Evolutionary conservation across 2,329 filamentous ascomycete genomes (phyloP), one percentile per base, ranked within the genome.

Genomic region (Chrysoporthe deuterocubensis): DNA sequence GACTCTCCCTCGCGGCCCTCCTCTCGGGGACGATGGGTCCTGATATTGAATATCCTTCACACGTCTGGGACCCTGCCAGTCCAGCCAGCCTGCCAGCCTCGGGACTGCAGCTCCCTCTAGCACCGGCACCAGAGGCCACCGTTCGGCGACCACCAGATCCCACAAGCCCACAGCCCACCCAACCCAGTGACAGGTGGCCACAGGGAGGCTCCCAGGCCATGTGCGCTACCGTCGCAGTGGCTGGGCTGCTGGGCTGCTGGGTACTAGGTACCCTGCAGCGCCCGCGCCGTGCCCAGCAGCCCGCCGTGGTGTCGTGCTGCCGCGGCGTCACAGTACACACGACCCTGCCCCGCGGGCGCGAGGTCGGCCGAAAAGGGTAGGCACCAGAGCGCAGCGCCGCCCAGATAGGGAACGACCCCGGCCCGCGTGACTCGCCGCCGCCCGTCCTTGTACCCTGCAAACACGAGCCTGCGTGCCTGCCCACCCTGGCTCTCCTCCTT

Each of bases 281-380:
- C 37, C 26, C 26, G 26, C 26, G 26, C 26, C 26, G 26, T 26
- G 26, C 26, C 26, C 26, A 26, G 26, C 26, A 26, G 26, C 26
- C 26, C 26, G 26, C 26, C 26, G 26, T 26, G 26, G 9, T 40
- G 37, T 9, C 9, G 9, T 40, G 37, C 6, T 48, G 7, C 16
- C n/a, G 11, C 54, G 11, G n/a, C 14, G 7, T 16, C 50, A 7
- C 14, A 21, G 50, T 54, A 54, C 50, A 21, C 26, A 52, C 37
- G 26, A 26, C 26, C 26, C 50, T 26, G 50, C 50, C 32, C 32
- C 7, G 21, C 14, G 50, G 50, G 21, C 13, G 6, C 11, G 21
- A 34, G n/a, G 21, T 7, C 9, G 56, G 56, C 40, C 26, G 26
- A 60, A 60, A 60, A 44, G 13, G 57, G 57, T 26, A 60, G 57